Base-by-base conservation (phyloP, 176 grass and related monocot species). In the Carex cristatella region DNA sequence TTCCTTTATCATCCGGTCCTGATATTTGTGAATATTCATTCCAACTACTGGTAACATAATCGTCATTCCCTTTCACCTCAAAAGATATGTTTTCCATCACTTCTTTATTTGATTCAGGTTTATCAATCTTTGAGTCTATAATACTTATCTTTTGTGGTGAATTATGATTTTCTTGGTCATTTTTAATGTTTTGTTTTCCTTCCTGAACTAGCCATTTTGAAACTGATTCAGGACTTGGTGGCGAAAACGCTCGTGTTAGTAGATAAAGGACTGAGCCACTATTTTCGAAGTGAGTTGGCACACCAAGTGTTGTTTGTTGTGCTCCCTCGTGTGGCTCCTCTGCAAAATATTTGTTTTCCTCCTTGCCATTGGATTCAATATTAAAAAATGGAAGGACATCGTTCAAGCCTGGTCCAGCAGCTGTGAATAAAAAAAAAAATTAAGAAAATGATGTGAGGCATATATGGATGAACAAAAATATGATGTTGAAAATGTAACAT, bases 11-110 rank as follows among this genome's bases (percentile, higher is more conserved):
- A 66, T 89, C 86, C 83, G 86, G 91, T 89, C 84, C 92, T 63
- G 95, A 98, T 70, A 98, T 94, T 86, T 98, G 95, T 70, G 95
- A 98, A 81, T 90, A 79, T 30, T 93, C 92, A 93, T 89, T 84
- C 56, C 83, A 86, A 73, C 63, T 81, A 13, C 75, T 66, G 38
- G 61, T 44, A 83, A 44, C 70, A 80, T 84, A 66, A 65, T 23
- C 84, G 81, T 88, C 74, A 56, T 84, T 89, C 51, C 82, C 71
- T 18, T 38, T 67, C 7, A 53, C 27, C 69, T 61, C 81, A 79
- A 44, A 40, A 28, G 35, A 60, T 61, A 58, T 38, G 30, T 7
- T 64, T 61, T 4, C 33, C 33, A 68, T 87, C 35, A 9, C 23
- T 18, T 80, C 82, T 80, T 86, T 84, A 92, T 69, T 53, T 57